Conservation (phyloP, 805 yeast genomes). For the Pichia ethanolica region DNA sequence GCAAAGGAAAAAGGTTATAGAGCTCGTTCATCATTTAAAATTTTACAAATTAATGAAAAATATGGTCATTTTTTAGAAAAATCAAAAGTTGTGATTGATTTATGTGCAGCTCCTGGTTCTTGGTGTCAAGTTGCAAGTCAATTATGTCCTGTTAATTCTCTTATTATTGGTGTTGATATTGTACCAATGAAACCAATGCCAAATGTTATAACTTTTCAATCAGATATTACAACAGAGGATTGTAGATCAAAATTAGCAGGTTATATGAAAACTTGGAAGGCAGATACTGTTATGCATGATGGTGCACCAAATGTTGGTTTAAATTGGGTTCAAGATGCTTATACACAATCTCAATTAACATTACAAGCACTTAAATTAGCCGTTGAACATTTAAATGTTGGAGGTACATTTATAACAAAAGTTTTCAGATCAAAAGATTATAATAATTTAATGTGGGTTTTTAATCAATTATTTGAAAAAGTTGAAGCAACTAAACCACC, state of each 20-base stretch:
- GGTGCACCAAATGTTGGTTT: slow-evolving; percentile 99
- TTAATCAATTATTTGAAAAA: slow-evolving; percentile 89
- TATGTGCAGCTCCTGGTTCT: slow-evolving; percentile 99
- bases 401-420: slow-evolving; percentile 94
- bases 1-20: slow-evolving; percentile 98
- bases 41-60: slow-evolving; percentile 91
- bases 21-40: slow-evolving; percentile 96
- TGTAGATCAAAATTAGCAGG: slow-evolving; percentile 93
- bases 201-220: slow-evolving; percentile 87
- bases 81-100: slow-evolving; percentile 91
- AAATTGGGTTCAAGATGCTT: slow-evolving; percentile 99
- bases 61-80: slow-evolving; percentile 92
- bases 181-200: slow-evolving; percentile 97
- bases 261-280: slow-evolving; percentile 97
- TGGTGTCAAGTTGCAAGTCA: slow-evolving; percentile 99
- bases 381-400: slow-evolving; percentile 81
- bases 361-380: slow-evolving; percentile 91
- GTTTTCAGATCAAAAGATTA: slow-evolving; percentile 98
- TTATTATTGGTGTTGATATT: slow-evolving; percentile 97
- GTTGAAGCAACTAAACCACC: slow-evolving; percentile 99
- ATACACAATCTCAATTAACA: slow-evolving; percentile 93
- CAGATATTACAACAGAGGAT: slow-evolving; percentile 97
- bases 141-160: slow-evolving; percentile 83
- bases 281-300: slow-evolving; percentile 95
- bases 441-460: slow-evolving; percentile 95